Evolutionary conservation across 169 alveolate species (phyloP).

Genomic region (Eimeria brunetti): DNA sequence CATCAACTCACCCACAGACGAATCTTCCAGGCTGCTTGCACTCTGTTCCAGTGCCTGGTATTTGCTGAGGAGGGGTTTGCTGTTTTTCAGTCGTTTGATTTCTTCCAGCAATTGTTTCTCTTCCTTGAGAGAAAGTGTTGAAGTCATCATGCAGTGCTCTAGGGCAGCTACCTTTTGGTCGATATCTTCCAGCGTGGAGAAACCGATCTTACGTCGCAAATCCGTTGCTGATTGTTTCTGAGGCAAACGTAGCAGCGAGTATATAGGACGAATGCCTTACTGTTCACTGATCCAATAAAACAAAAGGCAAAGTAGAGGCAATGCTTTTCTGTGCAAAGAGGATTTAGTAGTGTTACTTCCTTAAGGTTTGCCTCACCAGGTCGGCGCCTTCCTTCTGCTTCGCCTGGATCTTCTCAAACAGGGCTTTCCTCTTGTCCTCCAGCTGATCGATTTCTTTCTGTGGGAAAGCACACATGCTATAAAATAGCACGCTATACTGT

Average conservation of each 20-base stretch:
- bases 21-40: conserved; percentile 70
- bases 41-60: conserved; percentile 57
- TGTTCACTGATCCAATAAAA: neutral
- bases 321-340: too few relatives aligned
- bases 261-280: neutral
- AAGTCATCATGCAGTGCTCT: conserved; percentile 73
- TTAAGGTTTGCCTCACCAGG: conserved; percentile 46
- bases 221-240: conserved; percentile 77
- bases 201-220: conserved; percentile 74
- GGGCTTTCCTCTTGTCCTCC: conserved; percentile 68
- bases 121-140: conserved; percentile 72
- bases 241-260: neutral
- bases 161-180: conserved; percentile 66
- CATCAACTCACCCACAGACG: conserved; percentile 69
- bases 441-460: conserved; percentile 69
- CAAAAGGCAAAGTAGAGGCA: too few relatives aligned
- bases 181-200: conserved; percentile 63
- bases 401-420: conserved; percentile 65
- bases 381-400: conserved; percentile 74
- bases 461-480: neutral
- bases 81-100: conserved; percentile 71
- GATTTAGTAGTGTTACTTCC: too few relatives aligned
- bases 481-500: neutral
- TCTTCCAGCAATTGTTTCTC: conserved; percentile 77
- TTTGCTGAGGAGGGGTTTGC: conserved; percentile 74